Evolutionary conservation across 176 grass and related monocot genomes (phyloP).

Genomic region (Aegilops longissima): DNA sequence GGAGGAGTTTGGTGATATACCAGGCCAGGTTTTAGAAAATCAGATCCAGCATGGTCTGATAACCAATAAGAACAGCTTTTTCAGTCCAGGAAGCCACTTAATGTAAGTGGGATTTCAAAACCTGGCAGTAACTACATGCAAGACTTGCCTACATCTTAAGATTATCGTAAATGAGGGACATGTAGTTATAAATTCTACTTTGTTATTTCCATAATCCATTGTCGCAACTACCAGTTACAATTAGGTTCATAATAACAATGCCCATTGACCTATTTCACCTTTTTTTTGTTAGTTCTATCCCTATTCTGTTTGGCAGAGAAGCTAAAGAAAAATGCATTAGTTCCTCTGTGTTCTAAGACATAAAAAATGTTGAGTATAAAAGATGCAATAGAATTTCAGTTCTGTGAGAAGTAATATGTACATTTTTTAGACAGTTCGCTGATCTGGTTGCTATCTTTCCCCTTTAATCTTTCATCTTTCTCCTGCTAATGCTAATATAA

Average conservation of each 20-base stretch:
- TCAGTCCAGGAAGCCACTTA: too few species aligned
- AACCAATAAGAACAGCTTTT: too few species aligned
- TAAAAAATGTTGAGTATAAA: background rate
- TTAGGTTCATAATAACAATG: background rate
- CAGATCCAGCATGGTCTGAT: too few species aligned
- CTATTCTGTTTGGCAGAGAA: background rate
- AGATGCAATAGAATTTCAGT: background rate
- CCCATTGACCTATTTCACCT: background rate
- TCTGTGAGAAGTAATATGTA: background rate
- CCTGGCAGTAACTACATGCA: too few species aligned
- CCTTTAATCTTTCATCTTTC: conserved; percentile 7
- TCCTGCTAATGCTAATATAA: conserved; percentile 30
- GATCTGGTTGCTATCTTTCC: background rate
- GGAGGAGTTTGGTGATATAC: too few species aligned
- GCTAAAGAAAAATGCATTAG: background rate
- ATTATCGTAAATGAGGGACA: too few species aligned
- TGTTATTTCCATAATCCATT: too few species aligned
- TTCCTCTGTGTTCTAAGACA: background rate
- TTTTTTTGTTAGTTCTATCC: background rate
- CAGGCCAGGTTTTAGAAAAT: too few species aligned
- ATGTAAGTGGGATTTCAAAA: too few species aligned
- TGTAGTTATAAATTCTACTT: too few species aligned
- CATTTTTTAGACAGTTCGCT: background rate
- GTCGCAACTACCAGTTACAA: too few species aligned
- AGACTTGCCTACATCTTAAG: too few species aligned